Conservation (phyloP, 1,139 yeast genomes). For the Geotrichum carabidarum region DNA sequence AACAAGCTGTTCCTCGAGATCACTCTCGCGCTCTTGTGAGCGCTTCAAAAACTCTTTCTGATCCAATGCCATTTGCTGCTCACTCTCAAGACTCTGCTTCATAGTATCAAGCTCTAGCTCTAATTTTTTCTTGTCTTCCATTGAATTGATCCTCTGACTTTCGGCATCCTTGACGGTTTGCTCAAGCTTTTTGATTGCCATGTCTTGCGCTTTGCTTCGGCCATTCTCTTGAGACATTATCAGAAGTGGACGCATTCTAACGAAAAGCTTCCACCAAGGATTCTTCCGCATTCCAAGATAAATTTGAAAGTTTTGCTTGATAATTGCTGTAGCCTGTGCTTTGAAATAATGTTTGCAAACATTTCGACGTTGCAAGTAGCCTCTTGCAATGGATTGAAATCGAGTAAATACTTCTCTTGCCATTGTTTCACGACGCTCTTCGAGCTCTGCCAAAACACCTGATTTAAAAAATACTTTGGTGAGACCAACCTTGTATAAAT, state of each 20-base stretch:
- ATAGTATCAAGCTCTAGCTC: conserved; percentile 40
- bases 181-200: conserved; percentile 50
- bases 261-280: conserved; percentile 77
- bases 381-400: conserved; percentile 66
- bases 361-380: conserved; percentile 53
- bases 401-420: conserved; percentile 53
- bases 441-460: conserved; percentile 90
- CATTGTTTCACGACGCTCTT: conserved; percentile 66
- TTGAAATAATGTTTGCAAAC: conserved; percentile 51
- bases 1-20: conserved; percentile 39
- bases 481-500: conserved; percentile 68
- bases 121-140: conserved; percentile 34
- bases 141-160: conserved; percentile 32
- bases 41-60: conserved; percentile 44
- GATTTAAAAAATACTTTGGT: conserved; percentile 94
- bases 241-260: conserved; percentile 69
- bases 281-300: conserved; percentile 53
- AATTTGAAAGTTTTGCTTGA: conserved; percentile 57
- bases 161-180: conserved; percentile 9
- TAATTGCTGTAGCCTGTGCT: conserved; percentile 64
- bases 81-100: conserved; percentile 38
- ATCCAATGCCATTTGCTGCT: conserved; percentile 40
- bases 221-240: conserved; percentile 59
- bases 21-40: conserved; percentile 40
- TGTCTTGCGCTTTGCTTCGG: conserved; percentile 54